Base-by-base conservation (phyloP, 2,329 filamentous ascomycete genomes). In the Epichloe brachyelytri region DNA sequence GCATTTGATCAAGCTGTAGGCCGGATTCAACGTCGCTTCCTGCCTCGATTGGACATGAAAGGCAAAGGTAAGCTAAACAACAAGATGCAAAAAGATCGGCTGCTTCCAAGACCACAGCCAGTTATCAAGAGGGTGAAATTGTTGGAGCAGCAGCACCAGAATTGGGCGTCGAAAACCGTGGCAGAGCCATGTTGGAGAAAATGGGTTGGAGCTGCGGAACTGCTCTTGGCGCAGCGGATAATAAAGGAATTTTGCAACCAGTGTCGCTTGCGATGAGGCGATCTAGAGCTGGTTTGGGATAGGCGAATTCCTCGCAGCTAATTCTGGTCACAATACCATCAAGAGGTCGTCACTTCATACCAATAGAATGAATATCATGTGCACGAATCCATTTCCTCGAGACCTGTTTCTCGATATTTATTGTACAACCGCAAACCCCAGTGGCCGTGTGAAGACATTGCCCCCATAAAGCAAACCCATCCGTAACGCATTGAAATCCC, bases 161-260 rank as follows among this genome's bases (percentile, higher is more conserved):
- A 64, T 75, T 98, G 34, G 86, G 87, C 1, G 72, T 74, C 4
- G 86, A 85, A 49, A 97, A 95, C 64, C 88, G 81, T 57, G 93
- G 93, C 11, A 79, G 88, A 48, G 80, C 82, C 3, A 86, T 98
- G 81, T 70, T 98, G 56, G 88, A 95, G 70, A 97, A 93, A 69
- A 97, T 97, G 93, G 93, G 93, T 3, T 98, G 93, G 90, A 86
- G 79, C 54, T 84, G 77, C 49, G 93, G 93, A 5, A 95, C 84
- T 62, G 86, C 86, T 1, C 75, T 98, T 1, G 93, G 93, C 49
- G 80, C 86, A 11, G 63, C 73, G 1, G 82, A 94, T 56, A 95
- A 94, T 65, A 87, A 93, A 66, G 93, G 93, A 34, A 93, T 95
- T 49, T 68, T 95, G 56, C 80, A 88, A 54, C 91, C 91, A 0